Base-by-base conservation (phyloP, 1,284 basidiomycete genomes). In the Trametes sp. region DNA sequence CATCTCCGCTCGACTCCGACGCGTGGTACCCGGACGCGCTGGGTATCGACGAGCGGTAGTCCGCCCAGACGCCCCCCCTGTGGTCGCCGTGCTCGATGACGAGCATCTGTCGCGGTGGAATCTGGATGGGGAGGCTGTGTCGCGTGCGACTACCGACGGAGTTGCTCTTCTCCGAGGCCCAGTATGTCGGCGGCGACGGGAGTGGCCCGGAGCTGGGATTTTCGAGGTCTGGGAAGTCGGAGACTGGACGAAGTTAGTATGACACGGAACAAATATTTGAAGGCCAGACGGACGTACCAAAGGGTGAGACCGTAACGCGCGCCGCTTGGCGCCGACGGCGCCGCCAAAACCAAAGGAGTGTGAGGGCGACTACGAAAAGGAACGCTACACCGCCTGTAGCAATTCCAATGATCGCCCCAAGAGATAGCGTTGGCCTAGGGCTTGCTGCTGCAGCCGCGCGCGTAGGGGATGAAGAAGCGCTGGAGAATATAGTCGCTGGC, bases 381-480 rank as follows among this genome's bases (percentile, higher is more conserved):
- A 55, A 11, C 1, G 26, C 19, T 19, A 42, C 33, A 11, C 59
- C 59, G 28, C 54, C 48, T 1, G 45, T 33, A 9, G 48, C 59
- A 6, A 56, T 57, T n/a, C 59, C 59, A 11, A 29, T 48, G 31
- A 61, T 48, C 8, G n/a, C 42, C 1, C 41, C 48, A 16, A 24
- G 2, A 51, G 38, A 13, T 33, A 24, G 28, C 1, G 16, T 21
- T 16, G 13, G 7, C 16, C 24, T 16, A 2, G 2, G 2, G 7
- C 4, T 29, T 29, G 26, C 19, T 11, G 5, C 26, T 29, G 46
- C 21, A 13, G 28, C 5, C 10, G 46, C 2, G 46, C 4, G 46
- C 19, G 42, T 26, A 2, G 42, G 1, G 42, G 38, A 19, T 14
- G 38, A 7, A 2, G 38, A 41, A 41, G 19, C 7, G 13, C 14